These are phyloP conservation scores for Lotmaria passim DNA, from an alignment of 208 protist genomes.

Conservation along the genomic window DNA sequence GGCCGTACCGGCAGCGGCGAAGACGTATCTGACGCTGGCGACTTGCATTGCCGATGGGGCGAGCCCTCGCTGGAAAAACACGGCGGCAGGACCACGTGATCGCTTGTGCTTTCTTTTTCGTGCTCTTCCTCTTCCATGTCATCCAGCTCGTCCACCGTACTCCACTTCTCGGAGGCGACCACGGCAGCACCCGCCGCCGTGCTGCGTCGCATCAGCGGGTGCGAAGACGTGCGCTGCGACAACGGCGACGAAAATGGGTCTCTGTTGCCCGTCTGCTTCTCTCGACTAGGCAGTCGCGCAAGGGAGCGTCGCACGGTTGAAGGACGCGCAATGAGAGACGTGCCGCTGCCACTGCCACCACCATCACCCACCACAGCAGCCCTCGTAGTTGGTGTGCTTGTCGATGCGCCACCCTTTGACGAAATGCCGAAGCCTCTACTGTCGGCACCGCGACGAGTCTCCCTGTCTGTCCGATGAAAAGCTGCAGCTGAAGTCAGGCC, in stretches of 20 bases:
- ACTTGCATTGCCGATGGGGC: not conserved
- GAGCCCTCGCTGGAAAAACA: not conserved
- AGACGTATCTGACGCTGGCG: not conserved
- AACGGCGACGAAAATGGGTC: not conserved
- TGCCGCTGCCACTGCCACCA: not conserved
- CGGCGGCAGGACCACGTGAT: not conserved
- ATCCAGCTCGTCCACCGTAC: conserved; percentile 4
- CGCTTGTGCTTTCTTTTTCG: not conserved
- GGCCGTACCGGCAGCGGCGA: conserved; percentile 20
- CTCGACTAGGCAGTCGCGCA: not conserved
- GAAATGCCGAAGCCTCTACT: too few species aligned
- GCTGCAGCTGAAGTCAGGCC: too few species aligned
- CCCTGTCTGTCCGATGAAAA: not conserved
- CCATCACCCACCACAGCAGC: not conserved
- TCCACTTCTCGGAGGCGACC: not conserved
- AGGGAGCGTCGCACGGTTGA: conserved; percentile 8
- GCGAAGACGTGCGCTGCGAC: conserved; percentile 3
- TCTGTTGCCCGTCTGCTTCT: not conserved
- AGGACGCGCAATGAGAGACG: not conserved
- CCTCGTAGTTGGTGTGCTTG: not conserved
- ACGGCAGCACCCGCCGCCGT: not conserved
- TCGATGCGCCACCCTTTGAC: not conserved
- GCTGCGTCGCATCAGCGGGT: not conserved
- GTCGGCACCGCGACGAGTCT: not conserved
- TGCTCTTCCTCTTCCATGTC: not conserved